Evolutionary conservation across 2,329 filamentous ascomycete species (phyloP).

Genomic region (Allantophomopsis lycopodina): DNA sequence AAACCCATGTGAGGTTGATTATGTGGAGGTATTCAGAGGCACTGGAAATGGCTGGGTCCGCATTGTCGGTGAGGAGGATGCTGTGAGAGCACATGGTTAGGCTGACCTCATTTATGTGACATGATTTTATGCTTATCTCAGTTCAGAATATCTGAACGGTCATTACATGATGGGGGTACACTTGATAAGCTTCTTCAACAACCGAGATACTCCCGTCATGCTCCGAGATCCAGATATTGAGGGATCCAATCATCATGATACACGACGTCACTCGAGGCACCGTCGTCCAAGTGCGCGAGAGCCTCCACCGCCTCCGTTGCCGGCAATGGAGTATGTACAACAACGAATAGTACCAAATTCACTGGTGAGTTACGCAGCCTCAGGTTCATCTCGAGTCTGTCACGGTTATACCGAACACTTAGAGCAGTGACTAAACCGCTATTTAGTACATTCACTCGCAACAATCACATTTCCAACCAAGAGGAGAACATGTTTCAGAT

Average conservation of each 20-base stretch:
- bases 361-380: too few relatives aligned
- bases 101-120: background rate
- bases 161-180: background rate
- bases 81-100: background rate
- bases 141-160: background rate
- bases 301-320: background rate
- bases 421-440: too few relatives aligned
- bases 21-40: background rate
- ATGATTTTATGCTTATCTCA: background rate
- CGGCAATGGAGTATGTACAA: too few relatives aligned
- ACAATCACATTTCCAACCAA: too few relatives aligned
- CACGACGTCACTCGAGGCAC: background rate
- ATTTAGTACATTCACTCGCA: too few relatives aligned
- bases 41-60: background rate
- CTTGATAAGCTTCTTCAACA: background rate
- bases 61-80: background rate
- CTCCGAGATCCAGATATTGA: background rate
- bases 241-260: background rate
- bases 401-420: too few relatives aligned
- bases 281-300: background rate
- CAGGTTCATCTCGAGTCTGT: too few relatives aligned
- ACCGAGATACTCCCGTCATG: background rate
- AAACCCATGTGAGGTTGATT: background rate
- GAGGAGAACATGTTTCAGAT: too few relatives aligned
- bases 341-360: too few relatives aligned